Evolutionary conservation across 139 green algal genomes (phyloP), one percentile per base, ranked within the genome.

Genomic region (Micractinium sp.): DNA sequence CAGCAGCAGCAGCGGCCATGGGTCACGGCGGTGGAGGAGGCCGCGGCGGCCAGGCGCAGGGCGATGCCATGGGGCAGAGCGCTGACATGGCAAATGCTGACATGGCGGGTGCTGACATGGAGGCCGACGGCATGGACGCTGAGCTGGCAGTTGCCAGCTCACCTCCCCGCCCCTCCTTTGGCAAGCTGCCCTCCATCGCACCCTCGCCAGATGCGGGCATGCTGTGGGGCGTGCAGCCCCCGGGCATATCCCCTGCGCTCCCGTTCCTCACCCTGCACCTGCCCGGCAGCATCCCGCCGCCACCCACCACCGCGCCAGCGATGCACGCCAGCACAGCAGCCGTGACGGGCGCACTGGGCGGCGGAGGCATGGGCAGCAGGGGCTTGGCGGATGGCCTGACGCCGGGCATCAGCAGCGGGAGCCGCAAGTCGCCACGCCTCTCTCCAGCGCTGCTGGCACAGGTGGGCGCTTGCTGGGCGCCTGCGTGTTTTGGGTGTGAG

Each of bases 161-260:
- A 39, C 83, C 83, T 66, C 67, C 83, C 13, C 66, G 33, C 2
- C 83, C 36, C 36, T 29, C 82, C 63, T 87, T 69, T 20, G 29
- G 67, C 18, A 60, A 56, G 29, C 67, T 79, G 29, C 83, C 83
- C 35, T 80, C 83, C 27, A 31, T 41, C 0, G 83, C 83, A 2
- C 83, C 83, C 66, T 87, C 83, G 2, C 83, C 83, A 29, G 83
- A 87, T 41, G 71, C 67, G 0, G 83, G 83, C 66, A 87, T 87
- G 83, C 83, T 87, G 27, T 87, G 83, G 83, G 82, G 56, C 47
- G 25, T 41, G 66, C 83, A 41, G 39, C 39, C 41, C 36, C 33
- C 63, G 83, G 83, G 83, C 15, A 61, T 87, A 16, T 87, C 83
- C 0, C 83, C 83, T 25, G 83, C 83, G 0, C 25, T 87, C 33